Conservation (phyloP, 495 filamentous ascomycete species). For the Recurvomyces mirabilis region DNA sequence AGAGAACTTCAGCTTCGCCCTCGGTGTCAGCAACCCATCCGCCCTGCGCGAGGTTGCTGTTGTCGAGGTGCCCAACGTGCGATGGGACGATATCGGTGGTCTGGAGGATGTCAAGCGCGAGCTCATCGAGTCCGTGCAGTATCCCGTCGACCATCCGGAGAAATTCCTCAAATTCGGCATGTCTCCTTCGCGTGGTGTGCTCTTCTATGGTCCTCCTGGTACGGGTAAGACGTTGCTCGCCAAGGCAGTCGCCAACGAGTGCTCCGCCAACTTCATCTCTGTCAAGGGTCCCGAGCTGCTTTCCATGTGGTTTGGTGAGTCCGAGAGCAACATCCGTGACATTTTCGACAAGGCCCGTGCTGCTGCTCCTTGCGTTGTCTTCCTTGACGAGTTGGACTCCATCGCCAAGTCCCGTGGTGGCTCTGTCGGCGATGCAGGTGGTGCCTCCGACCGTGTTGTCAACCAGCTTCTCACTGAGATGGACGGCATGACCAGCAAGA, state of each 20-base stretch:
- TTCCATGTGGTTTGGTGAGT: slow-evolving; percentile 99
- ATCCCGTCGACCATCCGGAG: slow-evolving; percentile 97
- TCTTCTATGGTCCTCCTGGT: slow-evolving; percentile 97
- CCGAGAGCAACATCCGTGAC: slow-evolving; percentile 98
- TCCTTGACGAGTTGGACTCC: slow-evolving; percentile 96
- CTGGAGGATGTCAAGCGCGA: slow-evolving; percentile 97
- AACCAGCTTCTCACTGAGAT: slow-evolving; percentile 99
- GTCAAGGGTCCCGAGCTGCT: slow-evolving; percentile 96
- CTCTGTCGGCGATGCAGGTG: slow-evolving; percentile 90
- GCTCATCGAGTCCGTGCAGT: slow-evolving; percentile 98
- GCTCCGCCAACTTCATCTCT: slow-evolving; percentile 97
- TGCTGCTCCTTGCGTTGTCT: slow-evolving; percentile 95
- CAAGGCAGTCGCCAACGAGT: slow-evolving; percentile 98
- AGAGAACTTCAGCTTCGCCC: slow-evolving; percentile 98
- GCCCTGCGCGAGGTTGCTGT: slow-evolving; percentile 97
- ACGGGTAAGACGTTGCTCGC: slow-evolving; percentile 99
- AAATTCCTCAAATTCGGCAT: slow-evolving; percentile 99
- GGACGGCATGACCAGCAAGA: slow-evolving; percentile 99
- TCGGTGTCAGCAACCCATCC: slow-evolving; percentile 96
- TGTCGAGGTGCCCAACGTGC: slow-evolving; percentile 96
- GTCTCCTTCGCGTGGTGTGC: slow-evolving; percentile 92
- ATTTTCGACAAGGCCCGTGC: slow-evolving; percentile 99
- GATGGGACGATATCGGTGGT: slow-evolving; percentile 99
- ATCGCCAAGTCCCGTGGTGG: slow-evolving; percentile 99
- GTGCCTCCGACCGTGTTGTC: slow-evolving; percentile 97